Evolutionary conservation across 345 rosid species (phyloP), one percentile per base, ranked within the genome.

Genomic region (Moringa oleifera): DNA sequence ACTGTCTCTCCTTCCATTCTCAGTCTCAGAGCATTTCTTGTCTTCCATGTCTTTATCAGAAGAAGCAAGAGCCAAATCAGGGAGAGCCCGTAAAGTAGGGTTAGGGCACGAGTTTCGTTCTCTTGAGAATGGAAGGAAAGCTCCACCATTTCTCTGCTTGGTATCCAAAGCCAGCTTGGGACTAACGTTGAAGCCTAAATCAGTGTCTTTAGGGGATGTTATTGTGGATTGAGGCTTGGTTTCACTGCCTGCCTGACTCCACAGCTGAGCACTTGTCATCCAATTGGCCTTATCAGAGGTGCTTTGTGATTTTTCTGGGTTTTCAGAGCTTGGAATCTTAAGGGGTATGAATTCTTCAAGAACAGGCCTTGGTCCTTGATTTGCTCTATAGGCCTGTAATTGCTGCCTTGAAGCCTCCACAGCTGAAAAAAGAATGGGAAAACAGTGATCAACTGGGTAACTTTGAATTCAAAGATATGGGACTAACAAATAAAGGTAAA

Each of bases 341-440:
- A 95, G 76, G 24, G 99, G 99, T 50, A 95, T 91, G 81, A 95
- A 95, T 70, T 95, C 97, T 85, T 85, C 99, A 52, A 95, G 95
- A 67, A 87, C 77, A 15, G 88, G 90, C 68, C 67, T 80, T 60
- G 87, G 57, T 60, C 76, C 86, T 77, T 82, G 88, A 62, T 73
- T 86, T 65, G 75, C 82, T 77, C 80, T 75, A 58, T 75, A 82
- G 53, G 84, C 89, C 61, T 80, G 88, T 54, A 95, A 73, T 67
- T 91, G 95, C 74, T 84, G 94, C 70, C 83, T 85, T 67, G 93
- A 91, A 68, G 80, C 81, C 72, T 95, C 97, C 61, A 91, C 81
- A 71, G 96, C 99, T 95, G 81, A 69, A 33, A 45, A 51, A 55
- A 52, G 31, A 13, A 67, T 21, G 12, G 0, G 17, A 68, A 68